Percentiles rank a stretch among this genome's conserved stretches.
These are phyloP conservation scores for Hysterangium stoloniferum DNA, from an alignment of 768 basidiomycete genomes.

Conservation along the genomic window DNA sequence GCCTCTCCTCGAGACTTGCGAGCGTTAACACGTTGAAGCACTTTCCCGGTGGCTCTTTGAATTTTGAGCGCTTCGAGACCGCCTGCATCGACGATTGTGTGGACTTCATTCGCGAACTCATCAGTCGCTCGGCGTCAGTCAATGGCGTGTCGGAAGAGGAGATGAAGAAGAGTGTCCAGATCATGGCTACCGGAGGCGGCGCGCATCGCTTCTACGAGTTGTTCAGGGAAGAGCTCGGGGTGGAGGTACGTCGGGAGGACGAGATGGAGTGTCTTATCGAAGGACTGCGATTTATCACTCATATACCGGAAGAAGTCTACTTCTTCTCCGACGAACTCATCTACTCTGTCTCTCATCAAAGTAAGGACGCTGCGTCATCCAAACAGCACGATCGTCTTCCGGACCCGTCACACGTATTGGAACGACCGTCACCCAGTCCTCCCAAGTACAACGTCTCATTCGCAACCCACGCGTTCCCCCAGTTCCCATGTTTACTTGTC, in stretches of 20 bases:
- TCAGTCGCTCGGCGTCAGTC: slow-evolving; percentile 73
- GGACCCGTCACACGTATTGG: slow-evolving; percentile 36
- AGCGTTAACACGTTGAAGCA: slow-evolving; percentile 71
- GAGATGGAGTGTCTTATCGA: slow-evolving; percentile 99
- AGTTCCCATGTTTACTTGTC: slow-evolving; percentile 91
- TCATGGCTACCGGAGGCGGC: slow-evolving; percentile 97
- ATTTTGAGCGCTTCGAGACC: slow-evolving; percentile 97
- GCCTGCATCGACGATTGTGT: slow-evolving; percentile 79
- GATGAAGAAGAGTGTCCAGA: slow-evolving; percentile 90
- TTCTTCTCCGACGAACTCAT: slow-evolving; percentile 98
- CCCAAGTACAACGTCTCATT: slow-evolving; percentile 87
- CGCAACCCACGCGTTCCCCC: slow-evolving; percentile 72
- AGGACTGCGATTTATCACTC: slow-evolving; percentile 90
- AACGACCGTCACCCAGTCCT: slow-evolving; percentile 85
- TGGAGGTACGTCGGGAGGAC: slow-evolving; percentile 86
- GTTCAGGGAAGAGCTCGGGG: slow-evolving; percentile 62
- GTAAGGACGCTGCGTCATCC: slow-evolving; percentile 11
- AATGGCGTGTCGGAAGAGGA: slow-evolving; percentile 85
- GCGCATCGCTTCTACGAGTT: slow-evolving; percentile 90
- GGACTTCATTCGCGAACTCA: slow-evolving; percentile 78
- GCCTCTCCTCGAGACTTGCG: slow-evolving; percentile 49
- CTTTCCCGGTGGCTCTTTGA: slow-evolving; percentile 93
- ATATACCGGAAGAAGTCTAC: slow-evolving; percentile 96
- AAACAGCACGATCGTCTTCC: slow-evolving; percentile 17
- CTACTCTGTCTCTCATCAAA: slow-evolving; percentile 44